phyloP scores from a whole-genome alignment of 352 stramenopile species.

The Phytophthora tentaculata region DNA sequence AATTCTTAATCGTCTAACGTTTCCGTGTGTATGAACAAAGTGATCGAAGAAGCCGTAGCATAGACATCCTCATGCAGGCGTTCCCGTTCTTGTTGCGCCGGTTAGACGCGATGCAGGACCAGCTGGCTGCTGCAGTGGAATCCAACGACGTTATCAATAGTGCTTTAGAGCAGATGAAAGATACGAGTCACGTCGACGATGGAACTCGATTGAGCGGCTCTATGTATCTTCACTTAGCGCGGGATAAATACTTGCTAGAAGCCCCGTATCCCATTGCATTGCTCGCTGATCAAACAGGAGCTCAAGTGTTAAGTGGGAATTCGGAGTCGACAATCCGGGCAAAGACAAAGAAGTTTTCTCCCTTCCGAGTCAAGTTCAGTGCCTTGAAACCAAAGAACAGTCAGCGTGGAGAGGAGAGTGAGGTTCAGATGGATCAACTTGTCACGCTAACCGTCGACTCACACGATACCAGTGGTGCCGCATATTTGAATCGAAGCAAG shows the following conservation, averaged over 20 bases:
- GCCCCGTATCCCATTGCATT: constrained; percentile 56
- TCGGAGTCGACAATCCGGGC: constrained; percentile 7
- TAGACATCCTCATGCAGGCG: constrained; percentile 51
- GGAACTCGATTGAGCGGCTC: constrained; percentile 12
- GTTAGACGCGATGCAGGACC: constrained; percentile 57
- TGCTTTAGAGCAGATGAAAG: constrained; percentile 53
- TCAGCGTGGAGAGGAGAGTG: constrained; percentile 15
- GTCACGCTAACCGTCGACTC: constrained; percentile 38
- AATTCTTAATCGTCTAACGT: not conserved
- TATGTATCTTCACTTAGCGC: constrained; percentile 48
- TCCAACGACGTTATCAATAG: constrained; percentile 60
- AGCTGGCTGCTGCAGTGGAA: constrained; percentile 45
- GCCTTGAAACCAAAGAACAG: constrained; percentile 26
- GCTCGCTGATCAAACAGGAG: constrained; percentile 47
- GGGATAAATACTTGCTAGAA: constrained; percentile 54
- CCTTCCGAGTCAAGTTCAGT: constrained; percentile 37
- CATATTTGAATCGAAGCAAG: constrained; percentile 68
- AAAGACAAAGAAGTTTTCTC: constrained; percentile 39
- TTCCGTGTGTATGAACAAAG: constrained; percentile 29
- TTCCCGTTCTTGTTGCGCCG: constrained; percentile 54
- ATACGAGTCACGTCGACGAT: not conserved
- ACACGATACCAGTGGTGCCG: constrained; percentile 46
- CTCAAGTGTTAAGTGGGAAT: constrained; percentile 43
- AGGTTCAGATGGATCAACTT: constrained; percentile 19
- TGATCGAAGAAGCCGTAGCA: constrained; percentile 48